Evolutionary conservation across 2,329 filamentous ascomycete genomes (phyloP), one percentile per base, ranked within the genome.

Genomic region (Davidsoniella australis): DNA sequence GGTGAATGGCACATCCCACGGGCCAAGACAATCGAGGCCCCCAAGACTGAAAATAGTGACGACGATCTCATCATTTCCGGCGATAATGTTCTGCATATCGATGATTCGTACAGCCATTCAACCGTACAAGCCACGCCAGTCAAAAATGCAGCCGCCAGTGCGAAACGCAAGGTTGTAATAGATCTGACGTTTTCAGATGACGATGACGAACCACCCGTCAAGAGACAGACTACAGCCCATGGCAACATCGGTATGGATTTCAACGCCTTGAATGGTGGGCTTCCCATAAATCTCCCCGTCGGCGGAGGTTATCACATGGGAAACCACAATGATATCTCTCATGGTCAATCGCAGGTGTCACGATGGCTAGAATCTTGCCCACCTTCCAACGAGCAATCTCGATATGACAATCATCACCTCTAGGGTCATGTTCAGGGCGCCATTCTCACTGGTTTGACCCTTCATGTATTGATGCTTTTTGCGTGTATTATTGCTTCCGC

Each of bases 1-100:
- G 91, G 89, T 2, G 70, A 72, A 56, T 98, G 91, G 91, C 63
- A 49, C 7, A 43, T 52, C n/a, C 48, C 45, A 16, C 44, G 38
- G 16, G 33, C 42, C 10, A 50, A 50, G 17, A 18, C 33, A n/a
- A 26, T 8, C 2, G 24, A 50, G 3, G 18, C 39, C 12, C 4
- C 41, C 2, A 45, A 45, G n/a, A 20, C 48, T 24, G 61, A 66
- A 5, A 66, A 69, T 5, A 70, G 73, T n/a, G 70, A 73, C 23
- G 9, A 65, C 70, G 12, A 66, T 72, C 29, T 33, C 29, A 33
- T 33, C 12, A 33, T 33, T 10, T 9, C 29, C 4, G 6, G 29
- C 12, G 29, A 33, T 9, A 33, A 33, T 33, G 29, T 33, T 12
- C 12, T 33, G 29, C 29, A 33, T 12, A 33, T 33, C 7, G 29